A percentile compares a stretch with the other conserved stretches of the same genome.
These are phyloP conservation scores for Neurospora discreta DNA, from an alignment of 495 filamentous ascomycete species.

Conservation along the genomic window DNA sequence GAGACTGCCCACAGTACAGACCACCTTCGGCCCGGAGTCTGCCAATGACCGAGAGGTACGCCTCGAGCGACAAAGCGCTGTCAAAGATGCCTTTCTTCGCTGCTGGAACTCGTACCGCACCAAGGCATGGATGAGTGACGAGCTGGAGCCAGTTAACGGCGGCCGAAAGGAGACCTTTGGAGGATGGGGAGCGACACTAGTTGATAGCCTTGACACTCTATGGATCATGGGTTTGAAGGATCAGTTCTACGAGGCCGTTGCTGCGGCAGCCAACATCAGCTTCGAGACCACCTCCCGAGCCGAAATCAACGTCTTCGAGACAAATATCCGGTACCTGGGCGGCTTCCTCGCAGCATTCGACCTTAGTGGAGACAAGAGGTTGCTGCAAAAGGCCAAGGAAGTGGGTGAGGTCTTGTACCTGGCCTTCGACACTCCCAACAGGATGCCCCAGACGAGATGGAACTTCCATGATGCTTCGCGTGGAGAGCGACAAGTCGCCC, in stretches of 20 bases:
- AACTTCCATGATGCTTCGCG: slow-evolving; percentile 26
- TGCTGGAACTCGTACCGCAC: slow-evolving; percentile 69
- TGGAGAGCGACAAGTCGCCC: slow-evolving; percentile 22
- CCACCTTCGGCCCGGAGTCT: slow-evolving; percentile 21
- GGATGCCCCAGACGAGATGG: slow-evolving; percentile 74
- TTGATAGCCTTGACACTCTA: slow-evolving; percentile 82
- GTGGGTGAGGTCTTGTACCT: slow-evolving; percentile 74
- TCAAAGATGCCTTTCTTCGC: slow-evolving; percentile 60
- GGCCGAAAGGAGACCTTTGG: slow-evolving; percentile 61
- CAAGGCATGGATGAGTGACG: slow-evolving; percentile 69
- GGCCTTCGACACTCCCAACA: slow-evolving; percentile 85
- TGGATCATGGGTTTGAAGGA: slow-evolving; percentile 91
- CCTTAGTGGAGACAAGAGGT: slow-evolving; percentile 52
- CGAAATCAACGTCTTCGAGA: slow-evolving; percentile 65
- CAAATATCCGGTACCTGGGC: slow-evolving; percentile 69
- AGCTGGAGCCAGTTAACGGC: slow-evolving; percentile 53
- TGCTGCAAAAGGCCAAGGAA: slow-evolving; percentile 72
- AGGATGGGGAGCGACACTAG: slow-evolving; percentile 86
- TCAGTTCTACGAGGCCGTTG: slow-evolving; percentile 82
- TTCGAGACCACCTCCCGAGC: slow-evolving; percentile 57
- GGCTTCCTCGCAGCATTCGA: slow-evolving; percentile 70
- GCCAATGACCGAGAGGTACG: slow-evolving; percentile 17
- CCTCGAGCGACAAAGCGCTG: slow-evolving; percentile 33
- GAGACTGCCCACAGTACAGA: slow-evolving; percentile 64
- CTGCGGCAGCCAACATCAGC: slow-evolving; percentile 65